Percentiles rank a stretch among this genome's conserved stretches.
Conservation (phyloP, 2,329 filamentous ascomycete species). For the Aspergillus sp. region DNA sequence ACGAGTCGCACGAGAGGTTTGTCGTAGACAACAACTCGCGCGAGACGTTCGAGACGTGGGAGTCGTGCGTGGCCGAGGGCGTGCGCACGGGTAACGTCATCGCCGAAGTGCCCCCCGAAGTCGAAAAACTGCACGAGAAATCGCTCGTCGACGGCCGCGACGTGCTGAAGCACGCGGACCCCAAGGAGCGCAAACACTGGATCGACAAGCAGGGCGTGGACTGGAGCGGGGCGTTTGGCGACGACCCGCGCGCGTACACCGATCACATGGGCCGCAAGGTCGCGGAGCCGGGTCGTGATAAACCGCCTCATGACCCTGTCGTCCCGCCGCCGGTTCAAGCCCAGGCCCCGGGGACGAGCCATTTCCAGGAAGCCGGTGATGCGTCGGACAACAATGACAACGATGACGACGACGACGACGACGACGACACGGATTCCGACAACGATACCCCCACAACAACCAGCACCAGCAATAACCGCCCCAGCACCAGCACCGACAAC, state of each 20-base stretch:
- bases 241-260: constrained; percentile 59
- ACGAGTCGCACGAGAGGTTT: constrained; percentile 75
- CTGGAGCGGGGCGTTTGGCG: constrained; percentile 78
- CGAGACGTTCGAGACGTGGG: constrained; percentile 92
- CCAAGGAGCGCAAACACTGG: constrained; percentile 65
- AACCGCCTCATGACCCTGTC: constrained; percentile 45
- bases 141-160: constrained; percentile 73
- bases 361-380: constrained; percentile 8
- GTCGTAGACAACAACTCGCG: constrained; percentile 79
- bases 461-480: neutral
- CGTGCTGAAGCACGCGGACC: constrained; percentile 61
- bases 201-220: constrained; percentile 70
- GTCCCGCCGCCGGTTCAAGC: constrained; percentile 36
- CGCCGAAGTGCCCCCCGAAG: constrained; percentile 62
- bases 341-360: constrained; percentile 2
- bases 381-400: constrained; percentile 16
- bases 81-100: constrained; percentile 64
- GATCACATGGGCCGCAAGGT: constrained; percentile 46
- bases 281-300: constrained; percentile 48
- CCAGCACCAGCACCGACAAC: too few species aligned
- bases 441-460: neutral
- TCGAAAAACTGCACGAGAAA: constrained; percentile 71
- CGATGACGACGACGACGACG: constrained; percentile 2
- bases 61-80: constrained; percentile 81
- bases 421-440: neutral